Base-by-base conservation (phyloP, 2,329 filamentous ascomycete genomes). In the Beauveria medogensis region DNA sequence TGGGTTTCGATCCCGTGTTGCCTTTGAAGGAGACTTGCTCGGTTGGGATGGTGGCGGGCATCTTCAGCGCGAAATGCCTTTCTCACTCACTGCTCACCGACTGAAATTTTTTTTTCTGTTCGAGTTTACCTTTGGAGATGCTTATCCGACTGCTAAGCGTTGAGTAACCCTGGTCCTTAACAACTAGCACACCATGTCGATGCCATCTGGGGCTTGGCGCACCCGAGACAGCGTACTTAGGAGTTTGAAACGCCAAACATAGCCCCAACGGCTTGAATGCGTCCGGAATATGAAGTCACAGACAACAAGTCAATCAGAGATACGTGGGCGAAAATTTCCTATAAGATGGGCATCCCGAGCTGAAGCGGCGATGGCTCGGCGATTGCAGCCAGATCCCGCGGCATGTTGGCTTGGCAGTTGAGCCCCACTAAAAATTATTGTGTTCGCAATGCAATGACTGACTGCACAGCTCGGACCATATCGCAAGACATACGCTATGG, bases 331-430 rank as follows among this genome's bases (percentile, higher is more conserved):
- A 37, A 24, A 40, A 20, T 7, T 37, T 37, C 28, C 5, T 58
- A 10, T 5, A 44, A 37, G 34, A 24, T 34, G 28, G 34, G 24
- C 8, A 22, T 43, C 24, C 55, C 46, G 46, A 58, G 20, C 37
- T 48, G 18, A 18, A 18, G 34, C 55, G 55, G 58, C 43, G 50
- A 55, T 55, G 50, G 51, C 51, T 60, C 58, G 58, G 58, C 30
- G 58, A 54, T 40, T 41, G 24, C 28, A 20, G 14, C n/a, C 41
- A 48, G 43, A 60, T 60, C 37, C 50, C 50, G 51, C 41, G 30
- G 43, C 50, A 48, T 28, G n/a, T 50, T 57, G 20, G 26, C 47
- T 30, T 55, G 24, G 53, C 18, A 18, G 4, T 18, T n/a, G 20
- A 48, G 58, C 22, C 24, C 58, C 58, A 60, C 58, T 55, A 40